A percentile compares a stretch with the other conserved stretches of the same genome.
Evolutionary conservation across 2,329 filamentous ascomycete genomes (phyloP).

Genomic region (Colletotrichum lentis): DNA sequence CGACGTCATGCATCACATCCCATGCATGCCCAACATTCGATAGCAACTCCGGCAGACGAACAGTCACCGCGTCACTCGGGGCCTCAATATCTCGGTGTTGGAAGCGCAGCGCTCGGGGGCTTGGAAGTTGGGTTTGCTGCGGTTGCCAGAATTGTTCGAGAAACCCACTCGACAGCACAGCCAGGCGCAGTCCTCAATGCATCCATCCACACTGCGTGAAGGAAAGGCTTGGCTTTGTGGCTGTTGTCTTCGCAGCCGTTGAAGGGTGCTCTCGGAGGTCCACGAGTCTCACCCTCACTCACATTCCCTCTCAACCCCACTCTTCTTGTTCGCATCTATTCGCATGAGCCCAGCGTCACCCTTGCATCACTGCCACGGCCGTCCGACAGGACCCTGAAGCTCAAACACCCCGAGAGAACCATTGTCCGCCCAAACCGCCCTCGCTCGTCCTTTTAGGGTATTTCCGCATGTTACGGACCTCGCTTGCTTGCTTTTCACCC

Average conservation of each 20-base stretch:
- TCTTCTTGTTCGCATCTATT: slow-evolving; percentile 9
- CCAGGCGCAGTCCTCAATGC: slow-evolving; percentile 9
- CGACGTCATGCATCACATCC: slow-evolving; percentile 32
- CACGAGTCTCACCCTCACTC: background rate
- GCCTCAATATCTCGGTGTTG: background rate
- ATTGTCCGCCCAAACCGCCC: background rate
- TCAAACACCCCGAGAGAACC: background rate
- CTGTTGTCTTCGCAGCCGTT: background rate
- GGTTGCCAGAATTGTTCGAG: slow-evolving; percentile 3
- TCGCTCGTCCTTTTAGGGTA: background rate
- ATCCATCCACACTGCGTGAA: background rate
- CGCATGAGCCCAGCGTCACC: slow-evolving; percentile 18
- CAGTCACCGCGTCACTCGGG: slow-evolving; percentile 25
- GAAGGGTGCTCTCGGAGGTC: background rate
- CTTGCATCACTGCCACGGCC: slow-evolving; percentile 16
- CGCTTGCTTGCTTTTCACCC: slow-evolving; percentile 20
- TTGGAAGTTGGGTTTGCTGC: background rate
- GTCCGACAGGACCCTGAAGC: slow-evolving; percentile 25
- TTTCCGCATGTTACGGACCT: slow-evolving; percentile 13
- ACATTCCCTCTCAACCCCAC: background rate
- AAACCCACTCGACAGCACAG: background rate
- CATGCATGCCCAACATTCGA: slow-evolving; percentile 24
- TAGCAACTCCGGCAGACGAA: background rate
- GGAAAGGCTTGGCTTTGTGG: slow-evolving; percentile 21
- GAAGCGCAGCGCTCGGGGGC: slow-evolving; percentile 8